Evolutionary conservation across 257 asterid species (phyloP).

Genomic region (Galeopsis tetrahit): DNA sequence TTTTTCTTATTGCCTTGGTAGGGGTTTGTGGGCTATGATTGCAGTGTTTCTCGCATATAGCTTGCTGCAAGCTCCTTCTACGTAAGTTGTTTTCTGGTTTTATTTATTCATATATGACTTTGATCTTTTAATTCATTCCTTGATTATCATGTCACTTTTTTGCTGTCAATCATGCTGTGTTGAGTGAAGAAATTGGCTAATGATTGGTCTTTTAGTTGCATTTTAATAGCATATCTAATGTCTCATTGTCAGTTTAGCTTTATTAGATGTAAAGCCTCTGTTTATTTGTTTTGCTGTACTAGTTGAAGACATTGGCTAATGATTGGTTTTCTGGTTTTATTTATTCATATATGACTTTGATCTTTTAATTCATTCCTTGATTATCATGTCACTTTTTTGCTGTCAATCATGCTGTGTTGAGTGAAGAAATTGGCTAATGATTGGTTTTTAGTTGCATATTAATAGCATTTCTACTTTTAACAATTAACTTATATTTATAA

Average conservation of each 20-base stretch:
- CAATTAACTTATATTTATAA: conserved; percentile 2
- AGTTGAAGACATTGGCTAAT: conserved; percentile 10
- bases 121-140: conserved; percentile 1
- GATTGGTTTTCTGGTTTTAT: conserved; percentile 8
- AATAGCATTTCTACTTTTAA: conserved; percentile 1
- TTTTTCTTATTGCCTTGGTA: conserved; percentile 42
- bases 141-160: conserved; percentile 3
- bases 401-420: not conserved
- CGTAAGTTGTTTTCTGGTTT: conserved; percentile 58
- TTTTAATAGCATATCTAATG: not conserved
- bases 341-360: conserved; percentile 4
- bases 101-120: conserved; percentile 10
- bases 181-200: conserved; percentile 7
- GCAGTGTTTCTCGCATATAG: conserved; percentile 95
- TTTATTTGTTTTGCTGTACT: not conserved
- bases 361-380: conserved; percentile 5
- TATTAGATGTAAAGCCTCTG: not conserved
- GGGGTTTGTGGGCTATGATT: conserved; percentile 98
- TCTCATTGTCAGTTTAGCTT: conserved; percentile 6
- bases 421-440: conserved; percentile 10
- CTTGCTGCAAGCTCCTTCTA: conserved; percentile 96
- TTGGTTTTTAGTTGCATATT: not conserved
- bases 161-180: not conserved
- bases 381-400: conserved; percentile 7
- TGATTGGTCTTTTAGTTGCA: not conserved